Evolutionary conservation across 192 early-diverging fungal species (phyloP).

Genomic region (Coemansia sp.): DNA sequence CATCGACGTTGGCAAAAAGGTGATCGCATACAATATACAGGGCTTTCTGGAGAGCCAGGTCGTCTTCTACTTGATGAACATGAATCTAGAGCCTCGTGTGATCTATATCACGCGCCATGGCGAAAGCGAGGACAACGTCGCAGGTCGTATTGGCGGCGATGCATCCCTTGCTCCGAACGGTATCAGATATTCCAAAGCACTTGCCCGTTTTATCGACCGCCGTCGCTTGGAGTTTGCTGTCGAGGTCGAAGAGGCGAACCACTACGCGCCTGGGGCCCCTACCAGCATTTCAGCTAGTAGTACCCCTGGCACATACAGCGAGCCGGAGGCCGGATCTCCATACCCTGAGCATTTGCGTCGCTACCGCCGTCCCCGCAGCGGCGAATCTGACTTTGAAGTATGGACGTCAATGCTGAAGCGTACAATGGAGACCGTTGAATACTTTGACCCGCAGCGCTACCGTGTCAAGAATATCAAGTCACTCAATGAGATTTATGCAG

Average conservation of each 20-base stretch:
- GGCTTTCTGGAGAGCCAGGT: slow-evolving; percentile 92
- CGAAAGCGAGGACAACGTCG: slow-evolving; percentile 82
- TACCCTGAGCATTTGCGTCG: slow-evolving; percentile 7
- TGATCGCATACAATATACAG: slow-evolving; percentile 91
- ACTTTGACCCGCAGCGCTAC: slow-evolving; percentile 76
- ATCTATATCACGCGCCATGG: slow-evolving; percentile 95
- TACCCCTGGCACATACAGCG: slow-evolving; percentile 20
- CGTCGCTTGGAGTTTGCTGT: slow-evolving; percentile 55
- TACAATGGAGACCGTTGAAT: slow-evolving; percentile 79
- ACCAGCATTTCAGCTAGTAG: slow-evolving; percentile 10
- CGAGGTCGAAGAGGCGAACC: slow-evolving; percentile 50
- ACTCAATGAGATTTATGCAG: slow-evolving; percentile 94
- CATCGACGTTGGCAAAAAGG: slow-evolving; percentile 94
- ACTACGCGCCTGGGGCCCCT: slow-evolving; percentile 1
- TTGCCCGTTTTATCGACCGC: slow-evolving; percentile 72
- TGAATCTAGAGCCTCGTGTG: slow-evolving; percentile 79
- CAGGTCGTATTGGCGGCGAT: slow-evolving; percentile 86
- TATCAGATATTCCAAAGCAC: slow-evolving; percentile 67
- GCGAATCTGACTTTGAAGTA: slow-evolving; percentile 42
- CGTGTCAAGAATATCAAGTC: slow-evolving; percentile 77
- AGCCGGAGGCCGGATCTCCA: slow-evolving; percentile 24
- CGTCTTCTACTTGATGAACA: slow-evolving; percentile 98
- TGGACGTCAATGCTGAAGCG: slow-evolving; percentile 90
- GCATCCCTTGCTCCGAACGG: slow-evolving; percentile 74
- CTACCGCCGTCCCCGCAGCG: slow-evolving; percentile 6